Base-by-base conservation (phyloP, 2,329 filamentous ascomycete genomes). In the Cercospora berteroae region DNA sequence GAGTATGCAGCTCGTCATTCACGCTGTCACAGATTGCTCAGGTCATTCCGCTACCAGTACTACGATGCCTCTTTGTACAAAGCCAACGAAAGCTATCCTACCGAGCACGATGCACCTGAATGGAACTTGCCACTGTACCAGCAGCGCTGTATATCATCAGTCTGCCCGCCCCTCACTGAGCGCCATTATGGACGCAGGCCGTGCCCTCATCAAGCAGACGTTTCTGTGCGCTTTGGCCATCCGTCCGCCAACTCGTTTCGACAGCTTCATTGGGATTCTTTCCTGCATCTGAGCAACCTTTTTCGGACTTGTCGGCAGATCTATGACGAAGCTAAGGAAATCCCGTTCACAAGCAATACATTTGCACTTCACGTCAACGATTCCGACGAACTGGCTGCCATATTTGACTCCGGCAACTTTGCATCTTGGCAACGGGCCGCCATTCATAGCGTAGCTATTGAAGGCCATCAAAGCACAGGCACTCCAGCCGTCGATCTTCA, bases 321-420 rank as follows among this genome's bases (percentile, higher is more conserved):
- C n/a, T 60, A 60, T n/a, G 29, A 44, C 18, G 57, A 60, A 42
- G 57, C 57, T n/a, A 60, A 23, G 5, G 7, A 8, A 7, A 8
- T 60, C 1, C 33, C 57, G 13, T 60, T 60, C 57, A 42, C 57
- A 39, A 60, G 57, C 57, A 60, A 60, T n/a, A 25, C n/a, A 7
- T 60, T 42, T 60, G 31, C 33, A 23, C 20, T 60, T 20, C 33
- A 60, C 13, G 57, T 25, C 9, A 60, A 42, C 33, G 18, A 44
- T 60, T 18, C 31, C n/a, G 8, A 60, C n/a, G 33, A 60, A n/a
- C 29, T 60, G 57, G 29, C 29, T 25, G 8, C 18, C 7, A 42
- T 60, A 7, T 27, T 60, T 25, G 29, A 25, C 7, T 13, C 16
- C 12, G 25, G 18, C 31, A n/a, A 33, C 13, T 60, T 60, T 13